Percentiles rank a stretch among this genome's conserved stretches.
phyloP scores from a whole-genome alignment of 2,329 filamentous ascomycete species.

The Meredithiella fracta region DNA sequence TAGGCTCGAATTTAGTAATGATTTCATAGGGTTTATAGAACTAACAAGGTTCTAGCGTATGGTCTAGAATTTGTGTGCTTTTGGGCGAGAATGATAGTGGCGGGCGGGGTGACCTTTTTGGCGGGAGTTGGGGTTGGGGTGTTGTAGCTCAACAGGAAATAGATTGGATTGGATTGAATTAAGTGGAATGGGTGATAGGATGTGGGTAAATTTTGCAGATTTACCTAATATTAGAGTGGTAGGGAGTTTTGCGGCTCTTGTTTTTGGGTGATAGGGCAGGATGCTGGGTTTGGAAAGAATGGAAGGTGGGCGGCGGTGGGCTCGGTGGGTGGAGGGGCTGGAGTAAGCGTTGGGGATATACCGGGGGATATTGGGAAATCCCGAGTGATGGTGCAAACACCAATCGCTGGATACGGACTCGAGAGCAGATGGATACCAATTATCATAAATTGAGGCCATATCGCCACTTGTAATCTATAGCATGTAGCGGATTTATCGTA shows the following conservation, averaged over 20 bases:
- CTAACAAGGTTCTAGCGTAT: background rate
- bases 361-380: background rate
- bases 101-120: no score
- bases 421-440: no score
- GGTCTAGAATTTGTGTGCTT: background rate
- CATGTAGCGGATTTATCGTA: no score
- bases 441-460: no score
- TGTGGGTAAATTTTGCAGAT: background rate
- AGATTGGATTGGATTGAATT: background rate
- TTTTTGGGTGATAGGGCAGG: no score
- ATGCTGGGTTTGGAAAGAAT: background rate
- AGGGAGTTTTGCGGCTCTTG: background rate
- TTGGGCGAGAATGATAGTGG: no score
- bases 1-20: background rate
- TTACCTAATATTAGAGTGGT: background rate
- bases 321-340: background rate
- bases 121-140: background rate
- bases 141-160: background rate
- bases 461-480: no score
- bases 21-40: background rate
- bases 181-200: background rate
- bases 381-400: background rate
- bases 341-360: conserved; percentile 1
- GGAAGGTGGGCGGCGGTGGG: background rate
- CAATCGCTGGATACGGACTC: background rate